phyloP scores from a whole-genome alignment of 2,329 filamentous ascomycete genomes.

The Cordyceps pruinosa region DNA sequence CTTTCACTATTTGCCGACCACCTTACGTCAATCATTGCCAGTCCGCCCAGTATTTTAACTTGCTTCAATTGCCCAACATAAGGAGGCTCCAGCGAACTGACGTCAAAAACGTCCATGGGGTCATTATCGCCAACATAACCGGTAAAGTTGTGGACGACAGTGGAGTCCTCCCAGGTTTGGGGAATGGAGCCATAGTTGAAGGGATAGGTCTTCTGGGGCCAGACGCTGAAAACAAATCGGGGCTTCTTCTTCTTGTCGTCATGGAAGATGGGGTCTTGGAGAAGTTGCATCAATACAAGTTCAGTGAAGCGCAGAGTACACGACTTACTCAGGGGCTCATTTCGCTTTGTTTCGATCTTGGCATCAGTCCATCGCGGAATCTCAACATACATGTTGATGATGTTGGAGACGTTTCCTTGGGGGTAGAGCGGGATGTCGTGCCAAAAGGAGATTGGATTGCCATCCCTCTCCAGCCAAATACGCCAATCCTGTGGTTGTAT shows the following conservation, averaged over 20 bases:
- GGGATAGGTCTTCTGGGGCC: conserved; percentile 37
- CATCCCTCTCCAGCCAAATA: conserved; percentile 33
- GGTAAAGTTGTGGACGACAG: conserved; percentile 32
- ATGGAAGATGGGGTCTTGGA: conserved; percentile 33
- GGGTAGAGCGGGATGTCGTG: conserved; percentile 36
- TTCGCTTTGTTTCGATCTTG: conserved; percentile 33
- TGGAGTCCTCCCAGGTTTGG: conserved; percentile 38
- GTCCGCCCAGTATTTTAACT: conserved; percentile 34
- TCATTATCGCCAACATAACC: conserved; percentile 34
- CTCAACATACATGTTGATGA: conserved; percentile 35
- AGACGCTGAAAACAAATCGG: conserved; percentile 35
- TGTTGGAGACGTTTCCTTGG: conserved; percentile 24
- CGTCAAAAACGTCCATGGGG: conserved; percentile 35
- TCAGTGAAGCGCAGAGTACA: too few species aligned
- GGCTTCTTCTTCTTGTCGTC: conserved; percentile 31
- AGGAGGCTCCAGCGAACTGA: conserved; percentile 26
- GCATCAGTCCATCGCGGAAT: conserved; percentile 36
- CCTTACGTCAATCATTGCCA: conserved; percentile 32
- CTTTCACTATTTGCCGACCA: rapidly evolving
- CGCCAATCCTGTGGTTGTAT: conserved; percentile 29
- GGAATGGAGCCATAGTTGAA: conserved; percentile 38
- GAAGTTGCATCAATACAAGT: background rate
- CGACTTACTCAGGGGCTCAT: conserved; percentile 31
- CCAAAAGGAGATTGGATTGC: conserved; percentile 34
- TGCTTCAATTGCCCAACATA: conserved; percentile 34